A percentile compares a stretch with the other conserved stretches of the same genome.
Evolutionary conservation across 352 stramenopile species (phyloP).

Genomic region (Pythium insidiosum): DNA sequence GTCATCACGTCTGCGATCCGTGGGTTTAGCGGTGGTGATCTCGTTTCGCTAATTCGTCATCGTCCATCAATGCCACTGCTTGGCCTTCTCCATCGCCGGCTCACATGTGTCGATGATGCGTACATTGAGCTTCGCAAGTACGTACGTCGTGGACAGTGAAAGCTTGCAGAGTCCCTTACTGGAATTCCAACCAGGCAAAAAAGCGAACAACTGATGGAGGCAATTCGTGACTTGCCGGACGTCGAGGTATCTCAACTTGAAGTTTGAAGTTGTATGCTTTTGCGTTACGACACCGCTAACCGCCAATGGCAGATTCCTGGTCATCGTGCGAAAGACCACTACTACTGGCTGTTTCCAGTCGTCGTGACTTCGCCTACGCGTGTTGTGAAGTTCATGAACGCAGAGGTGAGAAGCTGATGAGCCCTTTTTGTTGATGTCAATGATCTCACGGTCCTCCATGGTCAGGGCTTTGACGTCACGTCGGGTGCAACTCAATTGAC

Average conservation of each 20-base stretch:
- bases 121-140: conserved; percentile 70
- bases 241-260: conserved; percentile 26
- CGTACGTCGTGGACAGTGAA: conserved; percentile 4
- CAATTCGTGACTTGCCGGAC: conserved; percentile 43
- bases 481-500: conserved; percentile 64
- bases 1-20: conserved; percentile 79
- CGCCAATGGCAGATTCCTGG: conserved; percentile 69
- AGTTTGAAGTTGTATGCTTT: background rate
- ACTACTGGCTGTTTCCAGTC: conserved; percentile 81
- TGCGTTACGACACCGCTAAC: background rate
- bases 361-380: conserved; percentile 41
- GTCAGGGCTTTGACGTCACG: conserved; percentile 73
- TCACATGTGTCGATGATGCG: conserved; percentile 58
- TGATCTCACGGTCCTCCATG: background rate
- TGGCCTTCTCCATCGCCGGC: conserved; percentile 49
- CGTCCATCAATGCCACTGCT: conserved; percentile 75
- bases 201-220: conserved; percentile 50
- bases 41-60: conserved; percentile 69
- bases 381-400: conserved; percentile 67
- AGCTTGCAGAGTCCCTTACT: background rate
- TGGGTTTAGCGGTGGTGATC: conserved; percentile 67
- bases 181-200: conserved; percentile 56
- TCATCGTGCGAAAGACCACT: conserved; percentile 45
- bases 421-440: background rate
- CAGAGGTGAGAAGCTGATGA: conserved; percentile 22